Evolutionary conservation across 805 yeast species (phyloP).

Genomic region (Maudiozyma saulgeensis): DNA sequence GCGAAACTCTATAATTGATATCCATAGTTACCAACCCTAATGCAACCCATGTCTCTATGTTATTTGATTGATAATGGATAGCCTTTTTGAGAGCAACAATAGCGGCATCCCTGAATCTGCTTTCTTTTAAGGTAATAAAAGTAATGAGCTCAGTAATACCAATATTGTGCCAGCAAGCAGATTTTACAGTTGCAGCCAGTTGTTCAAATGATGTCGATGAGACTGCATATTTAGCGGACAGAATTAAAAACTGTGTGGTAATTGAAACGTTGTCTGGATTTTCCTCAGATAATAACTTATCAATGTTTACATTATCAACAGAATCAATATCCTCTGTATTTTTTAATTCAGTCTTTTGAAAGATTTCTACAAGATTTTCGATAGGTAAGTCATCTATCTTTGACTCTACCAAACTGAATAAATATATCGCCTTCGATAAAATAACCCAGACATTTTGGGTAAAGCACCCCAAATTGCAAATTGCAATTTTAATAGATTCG

Average conservation of each 20-base stretch:
- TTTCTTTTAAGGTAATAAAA: constrained; percentile 25
- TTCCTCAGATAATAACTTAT: constrained; percentile 13
- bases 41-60: constrained; percentile 69
- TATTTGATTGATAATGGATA: constrained; percentile 59
- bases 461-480: constrained; percentile 9
- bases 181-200: constrained; percentile 39
- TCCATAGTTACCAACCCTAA: constrained; percentile 68
- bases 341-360: constrained; percentile 10
- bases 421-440: constrained; percentile 45
- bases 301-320: constrained; percentile 17
- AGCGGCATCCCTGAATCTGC: constrained; percentile 39
- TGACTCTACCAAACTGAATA: constrained; percentile 49
- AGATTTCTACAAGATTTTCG: constrained; percentile 27
- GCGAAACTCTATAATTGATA: constrained; percentile 63
- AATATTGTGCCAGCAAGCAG: constrained; percentile 56
- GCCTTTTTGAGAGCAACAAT: constrained; percentile 54
- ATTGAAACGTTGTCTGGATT: constrained; percentile 28
- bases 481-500: constrained; percentile 18
- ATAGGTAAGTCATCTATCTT: constrained; percentile 43
- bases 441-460: constrained; percentile 60
- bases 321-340: constrained; percentile 20
- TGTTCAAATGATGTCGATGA: constrained; percentile 8
- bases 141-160: constrained; percentile 56
- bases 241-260: constrained; percentile 34
- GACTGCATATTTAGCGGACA: constrained; percentile 40